Base-by-base conservation (phyloP, 176 grass and related monocot genomes). In the Miscanthus lutarioriparius region DNA sequence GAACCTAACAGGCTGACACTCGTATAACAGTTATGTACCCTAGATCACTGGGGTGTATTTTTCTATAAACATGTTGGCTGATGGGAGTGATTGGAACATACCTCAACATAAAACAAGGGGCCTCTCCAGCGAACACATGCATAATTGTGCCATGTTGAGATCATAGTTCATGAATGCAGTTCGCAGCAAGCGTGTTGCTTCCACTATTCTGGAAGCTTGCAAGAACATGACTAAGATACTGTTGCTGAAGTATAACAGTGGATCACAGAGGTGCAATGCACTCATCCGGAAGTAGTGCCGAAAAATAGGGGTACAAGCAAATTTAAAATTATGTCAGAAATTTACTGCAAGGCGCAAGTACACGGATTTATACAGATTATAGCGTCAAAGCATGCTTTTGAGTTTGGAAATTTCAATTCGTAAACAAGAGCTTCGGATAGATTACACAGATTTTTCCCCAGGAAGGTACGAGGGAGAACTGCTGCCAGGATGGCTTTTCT, bases 361-460 rank as follows among this genome's bases (percentile, higher is more conserved):
- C 56, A 78, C 47, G 73, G 72, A 82, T 68, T 77, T 79, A 90
- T 78, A 87, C 45, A 83, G n/a, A 44, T 51, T 77, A 79, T 45
- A 67, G 74, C n/a, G 70, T 82, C 41, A 47, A 67, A 70, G 11
- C 69, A 84, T 59, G 73, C 23, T 26, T 67, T 77, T 37, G 27
- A 82, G 78, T 76, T 47, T 86, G 45, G 74, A 74, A 61, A 74
- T 75, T 84, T 71, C n/a, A 86, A 64, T n/a, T 63, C 37, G 58
- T 7, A 64, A 86, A 86, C 64, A 33, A 36, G 66, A 75, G 43
- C 72, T 17, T 40, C 20, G 13, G 22, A 70, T 87, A 68, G 8
- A 90, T 91, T 86, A 97, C 75, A 89, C 85, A 45, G 84, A 91
- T 58, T 70, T 94, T 79, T 63, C 90, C 7, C 86, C 89, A 35